These are phyloP conservation scores for Pachyrhizus erosus DNA, from an alignment of 306 rosid species.

Conservation along the genomic window DNA sequence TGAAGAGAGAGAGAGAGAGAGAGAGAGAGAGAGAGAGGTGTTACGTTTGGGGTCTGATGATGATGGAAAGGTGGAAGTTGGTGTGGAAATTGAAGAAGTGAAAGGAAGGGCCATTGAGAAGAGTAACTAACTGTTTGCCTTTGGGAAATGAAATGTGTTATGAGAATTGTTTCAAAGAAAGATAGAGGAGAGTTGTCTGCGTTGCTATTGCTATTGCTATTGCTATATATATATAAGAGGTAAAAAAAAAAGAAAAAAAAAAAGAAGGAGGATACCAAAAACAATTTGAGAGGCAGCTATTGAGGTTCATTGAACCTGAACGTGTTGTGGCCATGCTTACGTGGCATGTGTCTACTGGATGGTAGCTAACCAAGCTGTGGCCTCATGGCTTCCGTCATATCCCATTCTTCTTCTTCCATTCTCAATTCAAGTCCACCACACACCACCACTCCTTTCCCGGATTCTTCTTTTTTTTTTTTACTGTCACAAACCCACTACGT, in stretches of 20 bases:
- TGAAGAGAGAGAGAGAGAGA: background rate
- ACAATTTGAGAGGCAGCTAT: slow-evolving; percentile 25
- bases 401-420: background rate
- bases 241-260: too few species aligned
- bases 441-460: background rate
- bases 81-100: slow-evolving; percentile 56
- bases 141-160: background rate
- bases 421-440: too few species aligned
- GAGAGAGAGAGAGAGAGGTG: background rate
- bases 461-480: background rate
- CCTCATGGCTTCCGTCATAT: slow-evolving; percentile 51
- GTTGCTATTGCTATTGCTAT: too few species aligned
- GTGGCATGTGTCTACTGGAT: slow-evolving; percentile 33
- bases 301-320: slow-evolving; percentile 65
- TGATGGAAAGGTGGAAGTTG: slow-evolving; percentile 46
- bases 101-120: slow-evolving; percentile 63
- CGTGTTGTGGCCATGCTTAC: background rate
- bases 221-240: background rate
- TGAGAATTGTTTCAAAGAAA: background rate
- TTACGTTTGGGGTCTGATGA: slow-evolving; percentile 62
- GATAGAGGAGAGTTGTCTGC: background rate
- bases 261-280: background rate
- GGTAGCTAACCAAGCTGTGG: slow-evolving; percentile 3
- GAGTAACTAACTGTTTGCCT: too few species aligned
- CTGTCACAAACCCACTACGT: too few species aligned